Evolutionary conservation across 352 stramenopile genomes (phyloP).

Genomic region (Phytophthora citrophthora): DNA sequence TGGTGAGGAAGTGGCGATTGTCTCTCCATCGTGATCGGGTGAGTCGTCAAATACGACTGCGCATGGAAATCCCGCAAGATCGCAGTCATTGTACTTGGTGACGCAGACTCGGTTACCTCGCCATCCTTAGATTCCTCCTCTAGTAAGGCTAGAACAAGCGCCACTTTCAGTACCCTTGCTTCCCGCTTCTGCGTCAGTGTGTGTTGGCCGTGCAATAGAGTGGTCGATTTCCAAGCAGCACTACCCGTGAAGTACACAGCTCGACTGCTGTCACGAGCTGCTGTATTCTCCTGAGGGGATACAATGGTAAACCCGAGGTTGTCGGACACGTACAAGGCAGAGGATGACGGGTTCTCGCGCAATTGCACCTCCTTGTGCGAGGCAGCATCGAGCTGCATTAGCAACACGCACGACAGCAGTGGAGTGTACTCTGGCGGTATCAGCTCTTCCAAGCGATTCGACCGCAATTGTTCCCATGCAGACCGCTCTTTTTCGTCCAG

Average conservation of each 20-base stretch:
- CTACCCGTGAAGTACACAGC: slow-evolving; percentile 36
- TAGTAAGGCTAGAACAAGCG: slow-evolving; percentile 40
- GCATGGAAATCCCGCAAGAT: slow-evolving; percentile 68
- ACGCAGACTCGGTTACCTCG: slow-evolving; percentile 23
- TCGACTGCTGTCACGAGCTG: slow-evolving; percentile 35
- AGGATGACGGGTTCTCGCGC: slow-evolving; percentile 41
- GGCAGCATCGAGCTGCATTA: slow-evolving; percentile 47
- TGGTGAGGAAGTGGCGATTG: slow-evolving; percentile 71
- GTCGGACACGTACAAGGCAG: slow-evolving; percentile 39
- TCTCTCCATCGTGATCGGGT: slow-evolving; percentile 67
- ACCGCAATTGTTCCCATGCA: slow-evolving; percentile 48
- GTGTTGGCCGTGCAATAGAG: slow-evolving; percentile 31
- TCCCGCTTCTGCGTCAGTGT: slow-evolving; percentile 31
- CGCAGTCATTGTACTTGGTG: slow-evolving; percentile 32
- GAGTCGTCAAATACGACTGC: slow-evolving; percentile 79
- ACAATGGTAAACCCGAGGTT: slow-evolving; percentile 50
- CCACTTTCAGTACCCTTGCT: slow-evolving; percentile 42
- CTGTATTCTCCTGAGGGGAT: slow-evolving; percentile 33
- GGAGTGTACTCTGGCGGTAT: slow-evolving; percentile 40
- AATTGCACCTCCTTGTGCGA: slow-evolving; percentile 49
- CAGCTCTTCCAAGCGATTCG: slow-evolving; percentile 35
- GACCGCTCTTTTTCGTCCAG: slow-evolving; percentile 43
- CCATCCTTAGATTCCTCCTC: slow-evolving; percentile 32
- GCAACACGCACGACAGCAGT: slow-evolving; percentile 45
- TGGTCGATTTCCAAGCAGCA: slow-evolving; percentile 42